Percentiles rank a stretch among this genome's conserved stretches.
Evolutionary conservation across 2,329 filamentous ascomycete genomes (phyloP).

Genomic region (Microdochium bolleyi): DNA sequence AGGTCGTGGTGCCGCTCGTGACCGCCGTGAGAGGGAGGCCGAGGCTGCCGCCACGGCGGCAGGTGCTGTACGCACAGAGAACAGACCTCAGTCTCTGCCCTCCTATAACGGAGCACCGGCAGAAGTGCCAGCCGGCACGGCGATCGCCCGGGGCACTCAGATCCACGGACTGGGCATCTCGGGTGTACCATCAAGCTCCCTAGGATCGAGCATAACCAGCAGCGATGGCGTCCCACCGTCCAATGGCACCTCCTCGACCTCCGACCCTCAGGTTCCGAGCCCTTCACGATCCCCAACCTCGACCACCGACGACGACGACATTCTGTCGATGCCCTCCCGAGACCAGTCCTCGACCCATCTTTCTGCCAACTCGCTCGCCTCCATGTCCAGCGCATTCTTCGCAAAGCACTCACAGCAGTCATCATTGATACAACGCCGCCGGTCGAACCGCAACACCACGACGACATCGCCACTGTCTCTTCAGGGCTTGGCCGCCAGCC

Average conservation of each 20-base stretch:
- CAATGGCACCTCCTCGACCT: constrained; percentile 4
- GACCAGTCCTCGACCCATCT: constrained; percentile 34
- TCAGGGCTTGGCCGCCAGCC: constrained; percentile 39
- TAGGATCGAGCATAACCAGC: constrained; percentile 8
- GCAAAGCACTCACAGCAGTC: constrained; percentile 13
- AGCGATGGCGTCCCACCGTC: constrained; percentile 25
- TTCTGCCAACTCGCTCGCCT: constrained; percentile 35
- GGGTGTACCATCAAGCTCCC: constrained; percentile 20
- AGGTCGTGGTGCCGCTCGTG: constrained; percentile 61
- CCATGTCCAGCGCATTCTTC: constrained; percentile 59
- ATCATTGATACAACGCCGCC: constrained; percentile 30
- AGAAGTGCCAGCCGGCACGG: not conserved
- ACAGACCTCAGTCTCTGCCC: not conserved
- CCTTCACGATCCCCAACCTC: constrained; percentile 56
- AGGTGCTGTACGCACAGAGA: not conserved
- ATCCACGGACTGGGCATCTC: constrained; percentile 25
- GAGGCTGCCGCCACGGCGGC: not conserved
- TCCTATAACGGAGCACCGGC: not conserved
- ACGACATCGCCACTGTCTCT: constrained; percentile 56
- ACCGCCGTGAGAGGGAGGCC: constrained; percentile 35
- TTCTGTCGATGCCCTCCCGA: constrained; percentile 52
- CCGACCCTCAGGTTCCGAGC: constrained; percentile 30
- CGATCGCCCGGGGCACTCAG: not conserved
- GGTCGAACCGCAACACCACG: constrained; percentile 38
- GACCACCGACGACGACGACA: constrained; percentile 79